Base-by-base conservation (phyloP, 2,329 filamentous ascomycete species). In the Aspergillus calidoustus region DNA sequence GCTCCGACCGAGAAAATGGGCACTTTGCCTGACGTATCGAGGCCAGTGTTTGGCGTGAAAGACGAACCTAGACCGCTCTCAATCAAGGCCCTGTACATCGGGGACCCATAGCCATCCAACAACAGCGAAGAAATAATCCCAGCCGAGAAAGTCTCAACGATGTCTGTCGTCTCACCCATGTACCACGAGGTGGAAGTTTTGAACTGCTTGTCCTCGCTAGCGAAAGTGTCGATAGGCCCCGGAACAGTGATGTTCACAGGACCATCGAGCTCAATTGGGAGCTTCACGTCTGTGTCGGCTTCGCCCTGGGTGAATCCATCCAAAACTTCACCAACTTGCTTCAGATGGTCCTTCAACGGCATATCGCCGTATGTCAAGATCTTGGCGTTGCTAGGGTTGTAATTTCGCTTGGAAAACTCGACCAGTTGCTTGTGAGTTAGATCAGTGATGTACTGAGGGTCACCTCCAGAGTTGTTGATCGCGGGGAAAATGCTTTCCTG, bases 331-430 rank as follows among this genome's bases (percentile, higher is more conserved):
- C 94, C 86, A 30, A 98, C 84, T 71, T 95, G 91, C 73, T 87
- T 83, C 55, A 98, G 77, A 74, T 99, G 95, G 57, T 92, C 89
- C 3, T 83, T 83, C 63, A 99, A 80, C 1, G 93, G 91, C 87
- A 98, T 93, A 72, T 97, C 90, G 55, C 95, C 95, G 69, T 99
- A 99, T 0, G 95, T 97, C 72, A 98, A 88, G 48, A 99, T 84
- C 79, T 97, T 98, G 50, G 94, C 91, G 77, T 99, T 99, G 79
- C 93, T 98, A 0, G 95, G 95, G 76, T 99, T 94, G 76, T 99
- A 99, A 78, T 99, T 93, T 67, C 93, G 87, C 48, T 89, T 89
- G 67, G 98, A 96, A 76, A 97, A 99, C 47, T 89, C 86, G 72
- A 89, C 90, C 54, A 99, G 82, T 75, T 97, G 91, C 71, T 94